Percentiles rank a stretch among this genome's conserved stretches.
Conservation (phyloP, 371 early-diverging fungal genomes). For the Zychaea mexicana region DNA sequence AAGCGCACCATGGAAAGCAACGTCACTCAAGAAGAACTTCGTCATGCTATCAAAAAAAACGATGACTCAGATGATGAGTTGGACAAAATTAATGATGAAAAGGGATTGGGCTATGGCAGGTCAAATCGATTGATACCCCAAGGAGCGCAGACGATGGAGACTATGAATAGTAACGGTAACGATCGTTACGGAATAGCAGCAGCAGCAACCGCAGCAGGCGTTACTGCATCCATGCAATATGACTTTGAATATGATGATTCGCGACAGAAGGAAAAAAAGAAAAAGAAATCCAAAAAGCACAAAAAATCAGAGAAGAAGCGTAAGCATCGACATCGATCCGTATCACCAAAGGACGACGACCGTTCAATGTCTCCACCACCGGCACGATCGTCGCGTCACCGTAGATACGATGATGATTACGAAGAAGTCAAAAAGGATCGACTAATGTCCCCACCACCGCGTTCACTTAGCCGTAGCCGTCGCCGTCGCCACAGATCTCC, state of each 20-base stretch:
- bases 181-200: not conserved
- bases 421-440: too few species aligned
- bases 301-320: conserved; percentile 35
- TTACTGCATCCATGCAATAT: conserved; percentile 6
- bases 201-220: not conserved
- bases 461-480: not conserved
- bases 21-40: conserved; percentile 63
- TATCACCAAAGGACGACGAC: not conserved
- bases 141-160: conserved; percentile 20
- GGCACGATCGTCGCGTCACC: not conserved
- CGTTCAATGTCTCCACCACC: not conserved
- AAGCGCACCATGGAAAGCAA: conserved; percentile 53
- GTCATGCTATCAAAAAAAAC: conserved; percentile 50
- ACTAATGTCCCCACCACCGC: too few species aligned
- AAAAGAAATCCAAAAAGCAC: conserved; percentile 42
- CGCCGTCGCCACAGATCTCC: not conserved
- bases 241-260: conserved; percentile 26
- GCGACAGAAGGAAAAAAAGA: conserved; percentile 37
- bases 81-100: conserved; percentile 32
- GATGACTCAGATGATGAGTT: conserved; percentile 46
- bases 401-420: not conserved
- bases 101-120: conserved; percentile 71
- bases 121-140: conserved; percentile 30
- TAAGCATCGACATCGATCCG: conserved; percentile 17
- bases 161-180: conserved; percentile 21